Evolutionary conservation across 345 rosid genomes (phyloP).

Genomic region (Eucalyptus pauciflora): DNA sequence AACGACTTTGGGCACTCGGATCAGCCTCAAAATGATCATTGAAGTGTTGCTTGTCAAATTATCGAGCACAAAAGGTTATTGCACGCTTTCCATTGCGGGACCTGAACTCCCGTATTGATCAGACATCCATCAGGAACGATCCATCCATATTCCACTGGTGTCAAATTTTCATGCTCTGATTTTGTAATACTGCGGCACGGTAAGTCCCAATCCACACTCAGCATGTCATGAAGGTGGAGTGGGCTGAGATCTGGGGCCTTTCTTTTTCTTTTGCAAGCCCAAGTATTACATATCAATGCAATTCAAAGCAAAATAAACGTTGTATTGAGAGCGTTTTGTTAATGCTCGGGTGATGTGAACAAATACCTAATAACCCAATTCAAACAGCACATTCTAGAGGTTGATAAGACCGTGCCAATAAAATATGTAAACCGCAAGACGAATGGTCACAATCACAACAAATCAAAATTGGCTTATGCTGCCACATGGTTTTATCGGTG

Average conservation of each 20-base stretch:
- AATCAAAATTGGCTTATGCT: too few species aligned
- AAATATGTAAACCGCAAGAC: too few species aligned
- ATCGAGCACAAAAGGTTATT: background rate
- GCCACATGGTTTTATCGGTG: too few species aligned
- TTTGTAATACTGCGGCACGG: background rate
- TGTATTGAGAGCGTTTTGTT: background rate
- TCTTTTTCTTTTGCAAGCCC: too few species aligned
- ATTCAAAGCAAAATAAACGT: background rate
- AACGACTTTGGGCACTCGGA: background rate
- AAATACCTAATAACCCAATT: too few species aligned
- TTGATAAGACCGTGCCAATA: too few species aligned
- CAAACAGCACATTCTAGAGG: too few species aligned
- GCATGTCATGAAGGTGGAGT: background rate
- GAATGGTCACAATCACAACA: too few species aligned
- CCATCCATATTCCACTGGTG: background rate
- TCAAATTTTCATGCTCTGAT: background rate
- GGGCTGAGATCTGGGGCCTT: background rate
- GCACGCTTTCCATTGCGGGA: background rate
- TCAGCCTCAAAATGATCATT: background rate
- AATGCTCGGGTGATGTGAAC: too few species aligned
- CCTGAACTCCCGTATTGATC: background rate
- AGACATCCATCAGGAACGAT: background rate
- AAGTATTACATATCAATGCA: background rate
- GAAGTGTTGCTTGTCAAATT: too few species aligned
- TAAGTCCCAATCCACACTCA: background rate